Evolutionary conservation across 139 green algal species (phyloP), one percentile per base, ranked within the genome.

Genomic region (Tetraselmis striata): DNA sequence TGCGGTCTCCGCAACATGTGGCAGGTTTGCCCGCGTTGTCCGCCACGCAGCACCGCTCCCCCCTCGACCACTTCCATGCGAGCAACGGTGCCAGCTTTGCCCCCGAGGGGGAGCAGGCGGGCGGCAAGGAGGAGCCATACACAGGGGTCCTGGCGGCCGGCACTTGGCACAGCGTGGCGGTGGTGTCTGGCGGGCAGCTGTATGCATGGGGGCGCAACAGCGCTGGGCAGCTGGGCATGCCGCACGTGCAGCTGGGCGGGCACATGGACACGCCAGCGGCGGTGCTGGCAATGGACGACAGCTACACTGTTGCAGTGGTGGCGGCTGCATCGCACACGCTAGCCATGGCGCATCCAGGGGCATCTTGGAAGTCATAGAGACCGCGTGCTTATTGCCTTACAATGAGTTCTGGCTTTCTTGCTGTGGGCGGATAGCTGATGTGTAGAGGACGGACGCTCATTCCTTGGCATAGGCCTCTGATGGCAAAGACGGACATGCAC

Each of bases 291-390:
- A 23, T 80, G 29, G 77, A 5, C 2, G 77, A 32, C 2, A 28
- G 31, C 27, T 59, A 32, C 29, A 18, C 29, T 2, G 24, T 31
- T 2, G 77, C 29, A 24, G 77, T 80, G 28, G 77, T 80, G 2
- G 77, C 77, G 23, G 77, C 77, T 2, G 77, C 77, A 2, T 45
- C 77, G 27, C 77, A 80, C 77, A 80, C n/a, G 2, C 77, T 80
- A 2, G 77, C 77, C 77, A 32, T 80, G 28, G 77, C 29, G 2
- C 29, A 80, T 2, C 29, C 32, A 28, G 27, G 24, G 75, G 5
- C 75, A 11, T 29, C 5, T 30, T 30, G 27, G 75, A 78, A 29
- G 23, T 29, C n/a, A n/a, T n/a, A n/a, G n/a, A n/a, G n/a, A n/a
- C n/a, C n/a, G n/a, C n/a, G n/a, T n/a, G n/a, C n/a, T n/a, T n/a